Conservation (phyloP, 345 rosid species). For the Hirschfeldia incana region DNA sequence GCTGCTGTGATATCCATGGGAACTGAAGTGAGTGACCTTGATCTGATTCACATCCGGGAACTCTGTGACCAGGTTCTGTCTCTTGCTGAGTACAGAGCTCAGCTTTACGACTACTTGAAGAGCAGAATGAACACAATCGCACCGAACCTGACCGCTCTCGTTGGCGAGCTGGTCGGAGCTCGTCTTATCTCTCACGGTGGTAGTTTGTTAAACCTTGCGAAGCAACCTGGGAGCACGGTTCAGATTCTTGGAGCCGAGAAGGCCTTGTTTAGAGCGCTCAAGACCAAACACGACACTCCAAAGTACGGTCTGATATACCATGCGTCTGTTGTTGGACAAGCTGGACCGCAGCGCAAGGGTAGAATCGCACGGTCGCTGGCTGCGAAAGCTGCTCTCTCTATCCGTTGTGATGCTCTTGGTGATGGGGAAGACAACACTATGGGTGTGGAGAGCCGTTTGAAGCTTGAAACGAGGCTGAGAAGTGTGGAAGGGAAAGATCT, state of each 20-base stretch:
- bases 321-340: conserved; percentile 87
- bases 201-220: conserved; percentile 83
- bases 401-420: conserved; percentile 88
- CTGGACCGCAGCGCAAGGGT: conserved; percentile 78
- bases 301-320: conserved; percentile 87
- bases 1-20: neutral
- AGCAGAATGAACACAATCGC: conserved; percentile 92
- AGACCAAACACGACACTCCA: conserved; percentile 92
- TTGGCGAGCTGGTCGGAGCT: conserved; percentile 97
- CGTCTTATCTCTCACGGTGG: conserved; percentile 94
- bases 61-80: neutral
- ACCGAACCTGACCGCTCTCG: conserved; percentile 90
- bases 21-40: neutral
- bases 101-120: conserved; percentile 78
- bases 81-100: conserved; percentile 64
- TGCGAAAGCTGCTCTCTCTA: conserved; percentile 75
- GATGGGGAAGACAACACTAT: conserved; percentile 70
- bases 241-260: conserved; percentile 96
- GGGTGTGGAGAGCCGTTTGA: conserved; percentile 80
- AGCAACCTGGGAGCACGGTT: conserved; percentile 91
- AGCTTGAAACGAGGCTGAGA: conserved; percentile 87
- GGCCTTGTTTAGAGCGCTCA: conserved; percentile 89
- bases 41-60: neutral
- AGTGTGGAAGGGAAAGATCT: conserved; percentile 76
- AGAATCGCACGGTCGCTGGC: conserved; percentile 88